Conservation (phyloP, 176 grass and related monocot genomes). For the Avena sativa region DNA sequence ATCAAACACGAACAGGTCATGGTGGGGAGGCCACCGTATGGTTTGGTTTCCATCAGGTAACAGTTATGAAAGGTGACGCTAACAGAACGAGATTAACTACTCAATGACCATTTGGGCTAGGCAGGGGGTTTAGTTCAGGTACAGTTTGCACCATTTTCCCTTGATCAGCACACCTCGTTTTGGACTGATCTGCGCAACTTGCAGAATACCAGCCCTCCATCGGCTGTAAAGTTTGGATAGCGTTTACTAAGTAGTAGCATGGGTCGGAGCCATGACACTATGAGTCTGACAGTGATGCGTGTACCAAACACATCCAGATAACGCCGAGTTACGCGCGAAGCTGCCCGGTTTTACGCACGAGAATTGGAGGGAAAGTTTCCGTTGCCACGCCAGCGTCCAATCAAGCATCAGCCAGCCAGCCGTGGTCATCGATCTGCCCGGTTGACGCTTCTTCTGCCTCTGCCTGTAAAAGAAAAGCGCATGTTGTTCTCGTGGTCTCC, state of each 20-base stretch:
- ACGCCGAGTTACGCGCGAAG: not conserved
- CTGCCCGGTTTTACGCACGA: not conserved
- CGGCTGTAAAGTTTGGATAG: not conserved
- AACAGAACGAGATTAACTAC: slow-evolving; percentile 4
- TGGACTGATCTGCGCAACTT: not conserved
- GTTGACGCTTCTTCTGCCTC: not conserved
- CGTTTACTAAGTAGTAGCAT: not conserved
- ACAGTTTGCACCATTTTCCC: not conserved
- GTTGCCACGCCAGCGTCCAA: not conserved
- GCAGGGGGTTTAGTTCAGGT: not conserved
- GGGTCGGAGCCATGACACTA: not conserved
- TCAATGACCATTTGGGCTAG: not conserved
- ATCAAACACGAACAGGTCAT: not conserved
- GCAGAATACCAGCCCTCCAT: not conserved
- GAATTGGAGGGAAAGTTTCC: not conserved
- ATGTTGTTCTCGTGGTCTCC: slow-evolving; percentile 29
- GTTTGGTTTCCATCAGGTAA: slow-evolving; percentile 5
- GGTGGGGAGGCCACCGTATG: not conserved
- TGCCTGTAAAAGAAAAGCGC: not conserved
- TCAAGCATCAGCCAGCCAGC: not conserved
- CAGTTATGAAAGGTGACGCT: not conserved
- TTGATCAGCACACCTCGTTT: not conserved
- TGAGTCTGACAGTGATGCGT: not conserved
- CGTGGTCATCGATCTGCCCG: not conserved
- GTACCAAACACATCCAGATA: not conserved